Evolutionary conservation across 2,329 filamentous ascomycete species (phyloP).

Genomic region (Beauveria sp.): DNA sequence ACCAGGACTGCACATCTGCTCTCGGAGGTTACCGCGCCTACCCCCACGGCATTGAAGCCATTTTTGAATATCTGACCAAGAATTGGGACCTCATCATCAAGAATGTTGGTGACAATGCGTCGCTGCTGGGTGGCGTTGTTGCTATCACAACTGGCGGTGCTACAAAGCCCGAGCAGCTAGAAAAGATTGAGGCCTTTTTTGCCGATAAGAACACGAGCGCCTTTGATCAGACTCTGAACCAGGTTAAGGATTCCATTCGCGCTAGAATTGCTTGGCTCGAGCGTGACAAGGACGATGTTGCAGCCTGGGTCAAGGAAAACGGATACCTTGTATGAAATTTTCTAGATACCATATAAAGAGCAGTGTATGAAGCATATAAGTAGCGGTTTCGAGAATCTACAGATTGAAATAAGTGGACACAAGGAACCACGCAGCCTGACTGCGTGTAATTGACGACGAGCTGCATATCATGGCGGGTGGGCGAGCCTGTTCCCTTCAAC

Average conservation of each 20-base stretch:
- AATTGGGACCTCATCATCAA: constrained; percentile 83
- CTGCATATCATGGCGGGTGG: background rate
- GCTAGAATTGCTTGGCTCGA: constrained; percentile 79
- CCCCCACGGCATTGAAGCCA: constrained; percentile 66
- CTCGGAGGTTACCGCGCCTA: constrained; percentile 72
- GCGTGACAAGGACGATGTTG: constrained; percentile 68
- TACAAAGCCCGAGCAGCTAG: constrained; percentile 66
- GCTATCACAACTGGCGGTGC: constrained; percentile 76
- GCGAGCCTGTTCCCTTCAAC: too few relatives aligned
- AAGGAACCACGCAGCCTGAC: background rate
- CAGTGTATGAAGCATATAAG: background rate
- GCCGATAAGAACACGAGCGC: constrained; percentile 70
- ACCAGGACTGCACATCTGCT: constrained; percentile 90
- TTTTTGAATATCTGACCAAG: constrained; percentile 75
- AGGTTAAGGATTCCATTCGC: constrained; percentile 75
- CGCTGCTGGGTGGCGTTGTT: constrained; percentile 80
- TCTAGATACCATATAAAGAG: constrained; percentile 1
- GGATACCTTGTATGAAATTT: constrained; percentile 19
- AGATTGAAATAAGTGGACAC: background rate
- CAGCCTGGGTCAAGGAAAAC: constrained; percentile 39
- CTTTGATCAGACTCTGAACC: constrained; percentile 82
- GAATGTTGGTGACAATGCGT: constrained; percentile 76
- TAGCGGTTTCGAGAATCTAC: background rate
- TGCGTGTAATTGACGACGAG: background rate
- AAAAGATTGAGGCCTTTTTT: constrained; percentile 76